Evolutionary conservation across 1,139 yeast genomes (phyloP), one percentile per base, ranked within the genome.

Genomic region (Kodamaea arcana): DNA sequence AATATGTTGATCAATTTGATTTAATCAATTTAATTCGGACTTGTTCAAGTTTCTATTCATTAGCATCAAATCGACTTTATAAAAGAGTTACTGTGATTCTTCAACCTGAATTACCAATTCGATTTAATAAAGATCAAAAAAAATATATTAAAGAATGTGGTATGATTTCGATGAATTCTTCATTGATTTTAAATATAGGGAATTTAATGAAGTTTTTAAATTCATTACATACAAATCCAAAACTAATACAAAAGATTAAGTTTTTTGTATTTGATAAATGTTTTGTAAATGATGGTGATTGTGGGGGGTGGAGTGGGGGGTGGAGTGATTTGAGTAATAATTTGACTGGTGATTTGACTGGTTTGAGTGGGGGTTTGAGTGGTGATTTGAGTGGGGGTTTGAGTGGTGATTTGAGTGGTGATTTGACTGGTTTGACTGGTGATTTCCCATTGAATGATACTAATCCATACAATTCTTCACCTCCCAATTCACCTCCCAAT

Each of bases 251-350:
- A 22, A 46, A 47, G 25, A 47, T 65, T 34, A 51, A 51, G 38
- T 60, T 46, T 35, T 63, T 65, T 39, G 54, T 62, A 11, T 63
- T 65, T 45, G 70, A 64, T 38, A 63, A 63, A 42, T 61, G 69
- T 44, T 48, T 50, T 36, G 38, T 51, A 13, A 45, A 45, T 28
- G 22, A 18, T 7, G 22, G 22, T 18, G n/a, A n/a, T n/a, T n/a
- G n/a, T n/a, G n/a, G n/a, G n/a, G n/a, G n/a, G n/a, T n/a, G n/a
- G n/a, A n/a, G n/a, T n/a, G n/a, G n/a, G n/a, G n/a, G n/a, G n/a
- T n/a, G n/a, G n/a, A n/a, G n/a, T n/a, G n/a, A n/a, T n/a, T n/a
- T n/a, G n/a, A n/a, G n/a, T n/a, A n/a, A n/a, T n/a, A n/a, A n/a
- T n/a, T n/a, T n/a, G n/a, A n/a, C n/a, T n/a, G n/a, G n/a, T n/a